These are phyloP conservation scores for Starmerella lactis-condensi DNA, from an alignment of 805 yeast species.

Conservation along the genomic window DNA sequence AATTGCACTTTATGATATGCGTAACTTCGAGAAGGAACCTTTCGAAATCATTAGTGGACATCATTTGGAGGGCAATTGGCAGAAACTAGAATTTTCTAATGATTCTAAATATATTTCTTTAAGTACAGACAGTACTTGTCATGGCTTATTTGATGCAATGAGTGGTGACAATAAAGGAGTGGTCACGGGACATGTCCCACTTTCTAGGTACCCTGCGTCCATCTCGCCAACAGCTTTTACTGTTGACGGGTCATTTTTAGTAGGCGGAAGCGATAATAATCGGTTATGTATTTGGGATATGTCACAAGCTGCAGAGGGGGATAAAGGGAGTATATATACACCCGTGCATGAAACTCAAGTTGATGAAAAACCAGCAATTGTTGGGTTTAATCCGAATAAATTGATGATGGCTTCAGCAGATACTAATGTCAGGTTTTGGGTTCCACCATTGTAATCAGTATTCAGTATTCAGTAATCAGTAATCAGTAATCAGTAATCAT, in stretches of 20 bases:
- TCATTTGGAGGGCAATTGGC: slow-evolving; percentile 28
- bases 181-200: slow-evolving; percentile 32
- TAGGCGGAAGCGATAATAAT: slow-evolving; percentile 43
- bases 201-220: slow-evolving; percentile 25
- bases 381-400: slow-evolving; percentile 39
- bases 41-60: slow-evolving; percentile 31
- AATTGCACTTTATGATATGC: slow-evolving; percentile 43
- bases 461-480: too few species aligned
- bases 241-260: slow-evolving; percentile 46
- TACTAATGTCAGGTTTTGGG: slow-evolving; percentile 31
- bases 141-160: slow-evolving; percentile 52
- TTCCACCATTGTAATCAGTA: slow-evolving; percentile 9
- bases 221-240: slow-evolving; percentile 40
- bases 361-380: slow-evolving; percentile 10
- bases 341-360: slow-evolving; percentile 17
- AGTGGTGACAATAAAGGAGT: slow-evolving; percentile 34
- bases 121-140: slow-evolving; percentile 35
- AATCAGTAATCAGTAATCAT: too few species aligned
- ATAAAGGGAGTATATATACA: slow-evolving; percentile 9
- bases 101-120: slow-evolving; percentile 49
- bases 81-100: slow-evolving; percentile 59
- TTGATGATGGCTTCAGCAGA: slow-evolving; percentile 50
- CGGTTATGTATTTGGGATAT: slow-evolving; percentile 36
- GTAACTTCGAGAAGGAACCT: slow-evolving; percentile 39
- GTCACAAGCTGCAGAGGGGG: slow-evolving; percentile 9